These are phyloP conservation scores for Endocarpon pusillum DNA, from an alignment of 495 filamentous ascomycete genomes.

Conservation along the genomic window DNA sequence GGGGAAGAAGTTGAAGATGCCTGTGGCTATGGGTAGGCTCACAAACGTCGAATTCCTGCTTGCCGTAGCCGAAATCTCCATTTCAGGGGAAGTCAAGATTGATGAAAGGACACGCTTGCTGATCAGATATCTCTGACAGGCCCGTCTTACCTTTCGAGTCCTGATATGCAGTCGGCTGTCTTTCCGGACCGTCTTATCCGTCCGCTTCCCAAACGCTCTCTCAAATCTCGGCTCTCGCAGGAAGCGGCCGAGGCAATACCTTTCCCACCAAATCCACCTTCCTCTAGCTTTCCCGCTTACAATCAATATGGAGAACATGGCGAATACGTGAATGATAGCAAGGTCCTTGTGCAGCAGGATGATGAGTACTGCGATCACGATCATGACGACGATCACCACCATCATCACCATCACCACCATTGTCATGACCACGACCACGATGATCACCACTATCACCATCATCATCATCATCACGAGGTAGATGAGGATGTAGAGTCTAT, in stretches of 20 bases:
- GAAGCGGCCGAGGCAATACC: conserved; percentile 69
- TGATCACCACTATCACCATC: conserved; percentile 17
- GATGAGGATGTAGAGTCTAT: conserved; percentile 26
- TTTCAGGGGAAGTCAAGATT: too few relatives aligned
- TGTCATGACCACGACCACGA: conserved; percentile 20
- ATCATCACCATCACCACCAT: conserved; percentile 20
- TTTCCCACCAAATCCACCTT: conserved; percentile 56
- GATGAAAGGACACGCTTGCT: too few relatives aligned
- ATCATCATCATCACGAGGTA: conserved; percentile 11
- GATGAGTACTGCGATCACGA: conserved; percentile 33
- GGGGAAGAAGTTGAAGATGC: too few relatives aligned
- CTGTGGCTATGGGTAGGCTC: too few relatives aligned
- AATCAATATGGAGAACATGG: conserved; percentile 41
- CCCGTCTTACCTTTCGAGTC: conserved; percentile 41
- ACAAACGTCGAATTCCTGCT: too few relatives aligned
- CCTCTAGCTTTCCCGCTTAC: conserved; percentile 54
- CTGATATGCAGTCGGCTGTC: conserved; percentile 55
- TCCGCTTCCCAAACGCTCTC: conserved; percentile 71
- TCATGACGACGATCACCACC: conserved; percentile 18
- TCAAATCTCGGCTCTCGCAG: conserved; percentile 69
- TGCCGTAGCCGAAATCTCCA: too few relatives aligned
- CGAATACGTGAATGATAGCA: conserved; percentile 24
- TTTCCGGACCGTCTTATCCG: conserved; percentile 85
- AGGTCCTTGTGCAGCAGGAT: conserved; percentile 30
- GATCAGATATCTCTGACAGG: too few relatives aligned